Evolutionary conservation across 805 yeast genomes (phyloP), one percentile per base, ranked within the genome.

Genomic region (Candida ipomoeae): DNA sequence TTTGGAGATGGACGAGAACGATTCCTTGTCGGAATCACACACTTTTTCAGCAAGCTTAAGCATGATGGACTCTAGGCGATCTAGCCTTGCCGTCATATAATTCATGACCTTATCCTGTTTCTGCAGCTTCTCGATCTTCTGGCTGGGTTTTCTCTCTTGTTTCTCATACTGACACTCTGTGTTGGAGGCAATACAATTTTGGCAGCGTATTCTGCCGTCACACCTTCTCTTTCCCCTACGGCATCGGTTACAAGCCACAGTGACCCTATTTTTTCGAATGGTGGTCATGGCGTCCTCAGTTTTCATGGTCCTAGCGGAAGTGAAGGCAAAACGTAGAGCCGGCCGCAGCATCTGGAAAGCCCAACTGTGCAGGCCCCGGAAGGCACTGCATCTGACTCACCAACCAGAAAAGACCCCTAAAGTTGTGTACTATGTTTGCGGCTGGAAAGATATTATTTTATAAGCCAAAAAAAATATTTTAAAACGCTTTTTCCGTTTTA

Each of bases 151-250:
- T 8, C 39, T 32, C 38, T 38, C 36, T 29, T 51, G 54, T 29
- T 40, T 43, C 44, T 53, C 56, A 40, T 56, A 56, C 14, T 48
- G 39, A 32, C 60, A 56, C 20, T 48, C 46, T 14, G 49, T 49
- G 7, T 37, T 46, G 23, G 51, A 26, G 6, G 50, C 48, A 18
- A 29, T 38, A 29, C 61, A 57, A 38, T 56, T 55, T 35, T 37
- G 43, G 31, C 59, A 56, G 2, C 51, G 55, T 7, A 18, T 15
- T 14, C 40, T 46, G 13, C 59, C 58, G 34, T 53, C 58, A 38
- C 61, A 56, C 18, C 47, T 35, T 34, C 54, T 56, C 40, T 58
- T 58, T 39, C 51, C 54, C 37, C 50, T 49, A 11, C 62, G 55
- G 38, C 61, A 58, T 1, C 39, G 46, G 40, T 46, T 51, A 38